Evolutionary conservation across 441 rosid species (phyloP), one percentile per base, ranked within the genome.

Genomic region (Gossypium laxum): DNA sequence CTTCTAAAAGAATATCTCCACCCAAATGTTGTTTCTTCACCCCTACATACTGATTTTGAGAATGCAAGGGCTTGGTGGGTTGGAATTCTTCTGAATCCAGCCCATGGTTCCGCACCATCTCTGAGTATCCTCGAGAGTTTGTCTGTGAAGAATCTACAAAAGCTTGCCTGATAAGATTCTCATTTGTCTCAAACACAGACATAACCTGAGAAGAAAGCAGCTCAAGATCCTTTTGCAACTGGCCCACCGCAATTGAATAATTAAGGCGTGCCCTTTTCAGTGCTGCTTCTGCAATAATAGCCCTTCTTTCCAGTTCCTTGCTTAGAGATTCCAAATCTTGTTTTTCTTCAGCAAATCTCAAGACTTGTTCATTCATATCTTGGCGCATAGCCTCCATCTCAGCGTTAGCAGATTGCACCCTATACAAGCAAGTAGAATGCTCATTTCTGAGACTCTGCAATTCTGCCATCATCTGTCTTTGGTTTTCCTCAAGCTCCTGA

Each of bases 401-500:
- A 69, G 85, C 85, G 80, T 91, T 91, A 12, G 87, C 72, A 12
- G 93, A 82, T 69, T 97, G 86, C 82, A 87, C 75, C 32, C 89
- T 78, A 41, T 86, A 92, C 78, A 89, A 70, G 77, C 91, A 95
- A 32, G 85, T 80, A 59, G 99, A 86, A 78, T 95, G 98, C 73
- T 92, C 99, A 78, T 83, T 85, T 83, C 92, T 92, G 75, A 92
- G 85, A 82, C 75, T 89, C 87, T 95, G 97, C 81, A 95, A 75
- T 87, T 95, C 99, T 59, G 78, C 89, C 74, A 95, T 78, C 83
- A 95, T 82, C 84, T 86, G 98, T 79, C 98, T 84, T 81, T 95
- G 99, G 77, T 91, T 91, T 79, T 91, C 99, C 85, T 95, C 98
- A 26, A 95, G 98, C 85, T 95, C 99, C 82, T 91, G 97, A 70